These are phyloP conservation scores for Ustilago lituana DNA, from an alignment of 1,284 basidiomycete genomes.

Conservation along the genomic window DNA sequence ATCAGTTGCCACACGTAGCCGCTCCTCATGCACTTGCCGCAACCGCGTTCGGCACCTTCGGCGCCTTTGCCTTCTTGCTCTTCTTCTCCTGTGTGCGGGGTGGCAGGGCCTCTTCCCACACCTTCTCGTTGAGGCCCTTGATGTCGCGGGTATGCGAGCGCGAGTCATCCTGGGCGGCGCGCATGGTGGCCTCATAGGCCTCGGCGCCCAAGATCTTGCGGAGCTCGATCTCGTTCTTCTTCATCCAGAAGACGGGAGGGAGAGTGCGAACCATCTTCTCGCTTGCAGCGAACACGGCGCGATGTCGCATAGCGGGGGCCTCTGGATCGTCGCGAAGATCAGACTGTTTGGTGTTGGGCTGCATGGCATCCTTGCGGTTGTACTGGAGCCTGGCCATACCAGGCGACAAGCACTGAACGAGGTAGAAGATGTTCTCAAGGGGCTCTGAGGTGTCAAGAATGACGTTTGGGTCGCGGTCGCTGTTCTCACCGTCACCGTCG, in stretches of 20 bases:
- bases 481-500: slow-evolving; percentile 55
- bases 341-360: slow-evolving; percentile 58
- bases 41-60: slow-evolving; percentile 37
- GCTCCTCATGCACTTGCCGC: slow-evolving; percentile 51
- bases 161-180: slow-evolving; percentile 45
- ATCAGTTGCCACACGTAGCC: slow-evolving; percentile 51
- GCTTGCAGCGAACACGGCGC: slow-evolving; percentile 56
- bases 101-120: slow-evolving; percentile 60
- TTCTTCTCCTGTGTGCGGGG: slow-evolving; percentile 48
- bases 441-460: slow-evolving; percentile 59
- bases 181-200: slow-evolving; percentile 56
- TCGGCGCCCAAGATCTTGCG: slow-evolving; percentile 57
- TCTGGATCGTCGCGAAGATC: slow-evolving; percentile 59
- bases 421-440: slow-evolving; percentile 63
- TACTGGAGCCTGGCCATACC: slow-evolving; percentile 57
- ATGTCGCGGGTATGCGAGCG: slow-evolving; percentile 53
- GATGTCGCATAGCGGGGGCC: slow-evolving; percentile 56
- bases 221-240: slow-evolving; percentile 59
- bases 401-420: slow-evolving; percentile 59
- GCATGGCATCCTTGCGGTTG: slow-evolving; percentile 60
- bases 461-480: slow-evolving; percentile 56
- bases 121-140: slow-evolving; percentile 61
- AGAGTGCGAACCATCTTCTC: slow-evolving; percentile 59
- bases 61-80: slow-evolving; percentile 50
- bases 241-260: slow-evolving; percentile 62